Percentiles rank a stretch among this genome's conserved stretches.
Conservation (phyloP, 2,329 filamentous ascomycete species). For the Nakataea oryzae region DNA sequence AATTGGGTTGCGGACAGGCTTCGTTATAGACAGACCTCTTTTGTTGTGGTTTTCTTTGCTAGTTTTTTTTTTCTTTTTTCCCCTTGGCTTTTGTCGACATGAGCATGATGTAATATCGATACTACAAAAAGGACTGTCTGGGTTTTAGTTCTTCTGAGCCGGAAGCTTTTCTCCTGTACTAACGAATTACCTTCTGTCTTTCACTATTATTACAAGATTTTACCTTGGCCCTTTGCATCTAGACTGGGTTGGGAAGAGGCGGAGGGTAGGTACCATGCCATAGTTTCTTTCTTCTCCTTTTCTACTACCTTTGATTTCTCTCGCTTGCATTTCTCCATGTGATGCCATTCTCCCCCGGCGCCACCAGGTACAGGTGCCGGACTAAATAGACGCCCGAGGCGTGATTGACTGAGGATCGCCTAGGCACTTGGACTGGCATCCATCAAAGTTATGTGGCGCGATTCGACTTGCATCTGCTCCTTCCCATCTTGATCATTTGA, state of each 20-base stretch:
- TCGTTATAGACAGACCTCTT: constrained; percentile 16
- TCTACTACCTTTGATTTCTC: not conserved
- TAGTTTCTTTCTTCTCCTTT: not conserved
- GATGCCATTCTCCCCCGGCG: too few species aligned
- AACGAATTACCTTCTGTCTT: not conserved
- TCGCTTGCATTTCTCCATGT: too few species aligned
- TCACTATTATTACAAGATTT: not conserved
- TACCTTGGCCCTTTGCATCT: not conserved
- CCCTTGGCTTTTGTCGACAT: constrained; percentile 7
- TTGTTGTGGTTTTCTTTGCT: constrained; percentile 11
- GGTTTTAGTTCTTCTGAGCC: not conserved
- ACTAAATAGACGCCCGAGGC: too few species aligned
- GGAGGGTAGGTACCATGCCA: not conserved
- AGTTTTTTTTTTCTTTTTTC: constrained; percentile 11
- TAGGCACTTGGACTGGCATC: too few species aligned
- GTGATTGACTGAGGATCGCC: too few species aligned
- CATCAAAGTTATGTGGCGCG: too few species aligned
- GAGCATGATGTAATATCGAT: constrained; percentile 14
- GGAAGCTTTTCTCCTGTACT: not conserved
- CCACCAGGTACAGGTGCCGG: too few species aligned
- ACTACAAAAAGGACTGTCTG: constrained; percentile 9
- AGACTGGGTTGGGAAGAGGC: not conserved
- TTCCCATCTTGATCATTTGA: too few species aligned
- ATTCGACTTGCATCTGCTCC: not conserved
- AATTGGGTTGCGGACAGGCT: not conserved